phyloP scores from a whole-genome alignment of 805 yeast genomes.

The Wickerhamiella sergipiensis region DNA sequence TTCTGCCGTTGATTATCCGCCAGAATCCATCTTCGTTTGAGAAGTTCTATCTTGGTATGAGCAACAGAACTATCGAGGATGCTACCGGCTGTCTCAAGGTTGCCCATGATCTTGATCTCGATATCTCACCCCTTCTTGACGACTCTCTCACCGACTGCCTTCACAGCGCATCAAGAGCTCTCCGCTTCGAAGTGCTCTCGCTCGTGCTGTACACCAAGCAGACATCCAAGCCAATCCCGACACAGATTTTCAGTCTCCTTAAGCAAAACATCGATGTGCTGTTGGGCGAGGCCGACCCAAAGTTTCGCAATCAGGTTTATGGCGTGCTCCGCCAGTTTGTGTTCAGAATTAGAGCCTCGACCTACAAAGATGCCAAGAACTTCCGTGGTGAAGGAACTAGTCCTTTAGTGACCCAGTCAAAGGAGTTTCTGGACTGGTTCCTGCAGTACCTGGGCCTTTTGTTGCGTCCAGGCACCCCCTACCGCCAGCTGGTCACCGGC shows the following conservation, averaged over 20 bases:
- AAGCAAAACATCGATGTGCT: slow-evolving; percentile 34
- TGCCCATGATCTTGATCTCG: slow-evolving; percentile 6
- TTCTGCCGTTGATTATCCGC: slow-evolving; percentile 5
- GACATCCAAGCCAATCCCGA: slow-evolving; percentile 42
- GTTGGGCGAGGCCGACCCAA: slow-evolving; percentile 53
- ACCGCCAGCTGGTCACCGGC: slow-evolving; percentile 38
- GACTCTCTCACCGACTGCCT: background rate
- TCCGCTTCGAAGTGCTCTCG: slow-evolving; percentile 44
- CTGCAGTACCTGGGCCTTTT: slow-evolving; percentile 26
- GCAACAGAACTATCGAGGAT: background rate
- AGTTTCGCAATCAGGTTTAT: slow-evolving; percentile 49
- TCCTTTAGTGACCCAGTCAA: slow-evolving; percentile 19
- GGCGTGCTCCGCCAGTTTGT: slow-evolving; percentile 51
- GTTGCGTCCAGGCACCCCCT: slow-evolving; percentile 43
- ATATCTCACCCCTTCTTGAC: background rate
- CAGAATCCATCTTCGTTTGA: slow-evolving; percentile 3
- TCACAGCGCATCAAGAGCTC: background rate
- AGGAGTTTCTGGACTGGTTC: slow-evolving; percentile 31
- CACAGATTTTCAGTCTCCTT: slow-evolving; percentile 32
- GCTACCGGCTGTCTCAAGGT: slow-evolving; percentile 5
- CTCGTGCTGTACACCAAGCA: slow-evolving; percentile 48
- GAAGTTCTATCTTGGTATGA: background rate
- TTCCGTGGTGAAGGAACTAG: slow-evolving; percentile 8
- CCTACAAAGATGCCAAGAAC: slow-evolving; percentile 44
- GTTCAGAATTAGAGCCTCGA: slow-evolving; percentile 52